Conservation (phyloP, 345 rosid genomes). For the Eucalyptus caleyi region DNA sequence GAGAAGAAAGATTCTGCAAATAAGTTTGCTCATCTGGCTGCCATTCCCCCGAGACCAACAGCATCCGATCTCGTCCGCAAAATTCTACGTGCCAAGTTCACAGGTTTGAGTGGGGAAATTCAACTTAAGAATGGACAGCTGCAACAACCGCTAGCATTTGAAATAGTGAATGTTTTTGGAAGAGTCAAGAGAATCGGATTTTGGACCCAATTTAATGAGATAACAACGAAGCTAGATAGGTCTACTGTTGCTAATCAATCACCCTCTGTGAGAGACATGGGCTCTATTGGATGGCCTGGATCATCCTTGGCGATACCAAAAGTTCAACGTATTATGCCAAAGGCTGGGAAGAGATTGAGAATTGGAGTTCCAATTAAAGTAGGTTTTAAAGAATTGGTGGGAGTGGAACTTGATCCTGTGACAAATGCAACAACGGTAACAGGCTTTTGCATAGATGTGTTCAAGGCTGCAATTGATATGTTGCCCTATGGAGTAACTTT, state of each 20-base stretch:
- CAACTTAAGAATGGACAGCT: too few species aligned
- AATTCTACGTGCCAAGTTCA: too few species aligned
- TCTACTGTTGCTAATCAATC: background rate
- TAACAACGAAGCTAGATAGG: background rate
- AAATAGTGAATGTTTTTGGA: too few species aligned
- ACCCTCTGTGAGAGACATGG: background rate
- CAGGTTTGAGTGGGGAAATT: too few species aligned
- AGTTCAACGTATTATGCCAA: background rate
- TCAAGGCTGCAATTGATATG: background rate
- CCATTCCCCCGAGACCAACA: too few species aligned
- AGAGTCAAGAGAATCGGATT: too few species aligned
- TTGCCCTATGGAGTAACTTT: background rate
- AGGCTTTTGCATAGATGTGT: background rate
- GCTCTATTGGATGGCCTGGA: background rate
- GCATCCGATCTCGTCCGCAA: too few species aligned
- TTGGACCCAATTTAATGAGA: conserved; percentile 11
- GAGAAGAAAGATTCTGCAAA: too few species aligned
- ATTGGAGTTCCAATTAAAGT: background rate
- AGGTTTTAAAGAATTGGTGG: background rate
- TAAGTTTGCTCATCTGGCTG: too few species aligned
- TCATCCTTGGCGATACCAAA: background rate
- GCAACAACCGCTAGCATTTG: too few species aligned
- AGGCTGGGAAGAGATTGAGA: background rate
- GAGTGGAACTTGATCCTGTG: background rate
- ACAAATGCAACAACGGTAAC: background rate